phyloP scores from a whole-genome alignment of 441 rosid genomes.

The Euphorbia corollata region DNA sequence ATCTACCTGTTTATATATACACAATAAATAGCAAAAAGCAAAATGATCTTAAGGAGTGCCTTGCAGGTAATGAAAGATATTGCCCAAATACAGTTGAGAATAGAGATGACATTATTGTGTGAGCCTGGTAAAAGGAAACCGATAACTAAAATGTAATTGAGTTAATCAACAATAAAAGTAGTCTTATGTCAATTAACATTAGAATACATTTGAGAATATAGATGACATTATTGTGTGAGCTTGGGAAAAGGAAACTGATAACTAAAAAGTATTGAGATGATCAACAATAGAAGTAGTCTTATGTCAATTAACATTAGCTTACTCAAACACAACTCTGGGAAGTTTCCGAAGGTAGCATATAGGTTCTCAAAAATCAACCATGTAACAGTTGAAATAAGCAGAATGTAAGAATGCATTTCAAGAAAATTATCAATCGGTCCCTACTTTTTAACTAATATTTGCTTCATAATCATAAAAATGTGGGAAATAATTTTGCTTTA shows the following conservation, averaged over 20 bases:
- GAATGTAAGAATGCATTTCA: background rate
- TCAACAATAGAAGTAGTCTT: background rate
- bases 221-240: background rate
- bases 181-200: background rate
- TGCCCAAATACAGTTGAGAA: too few species aligned
- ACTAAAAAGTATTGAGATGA: background rate
- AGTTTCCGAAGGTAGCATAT: background rate
- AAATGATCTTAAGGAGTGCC: background rate
- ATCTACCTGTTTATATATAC: background rate
- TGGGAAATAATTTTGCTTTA: background rate
- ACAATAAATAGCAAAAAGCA: background rate
- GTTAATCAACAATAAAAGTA: background rate
- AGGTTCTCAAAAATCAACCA: background rate
- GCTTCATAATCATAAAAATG: background rate
- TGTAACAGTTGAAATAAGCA: background rate
- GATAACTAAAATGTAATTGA: background rate
- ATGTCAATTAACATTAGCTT: background rate
- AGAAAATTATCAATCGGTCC: background rate
- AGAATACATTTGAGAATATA: too few species aligned
- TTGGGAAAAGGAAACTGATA: background rate
- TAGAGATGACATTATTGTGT: background rate
- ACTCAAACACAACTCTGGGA: background rate
- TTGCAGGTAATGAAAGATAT: background rate
- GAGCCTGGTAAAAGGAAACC: background rate
- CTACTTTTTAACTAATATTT: background rate